Conservation (phyloP, 441 rosid genomes). For the Melastoma candidum region DNA sequence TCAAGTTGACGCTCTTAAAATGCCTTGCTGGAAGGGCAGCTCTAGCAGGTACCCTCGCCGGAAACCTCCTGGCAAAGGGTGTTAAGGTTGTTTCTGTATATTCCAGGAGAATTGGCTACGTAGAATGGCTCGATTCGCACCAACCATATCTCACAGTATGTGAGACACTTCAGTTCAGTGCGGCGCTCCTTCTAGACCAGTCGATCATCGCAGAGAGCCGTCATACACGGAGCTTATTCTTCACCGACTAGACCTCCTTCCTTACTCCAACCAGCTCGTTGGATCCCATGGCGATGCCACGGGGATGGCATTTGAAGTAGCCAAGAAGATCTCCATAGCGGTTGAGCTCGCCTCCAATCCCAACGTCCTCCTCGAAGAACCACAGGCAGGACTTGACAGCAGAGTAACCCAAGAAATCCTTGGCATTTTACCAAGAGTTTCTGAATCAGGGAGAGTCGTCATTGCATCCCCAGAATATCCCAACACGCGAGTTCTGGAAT, state of each 20-base stretch:
- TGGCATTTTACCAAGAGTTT: conserved; percentile 15
- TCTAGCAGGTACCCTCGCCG: conserved; percentile 12
- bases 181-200: conserved; percentile 22
- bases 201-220: conserved; percentile 7
- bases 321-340: conserved; percentile 25
- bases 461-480: conserved; percentile 19
- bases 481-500: conserved; percentile 12
- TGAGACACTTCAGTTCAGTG: conserved; percentile 29
- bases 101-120: conserved; percentile 20
- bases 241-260: conserved; percentile 22
- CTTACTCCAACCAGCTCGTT: conserved; percentile 20
- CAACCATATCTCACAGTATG: conserved; percentile 22
- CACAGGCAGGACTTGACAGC: conserved; percentile 19
- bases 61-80: conserved; percentile 13
- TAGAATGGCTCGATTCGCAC: conserved; percentile 25
- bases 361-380: conserved; percentile 24
- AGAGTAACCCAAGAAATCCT: conserved; percentile 16
- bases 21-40: conserved; percentile 2
- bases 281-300: conserved; percentile 23
- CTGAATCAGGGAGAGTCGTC: conserved; percentile 18
- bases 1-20: too few relatives aligned
- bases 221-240: conserved; percentile 22
- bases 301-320: conserved; percentile 24
- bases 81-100: conserved; percentile 10
- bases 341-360: conserved; percentile 28